phyloP scores from a whole-genome alignment of 225 moss, liverwort and hornwort genomes.

The Neckera pumila region DNA sequence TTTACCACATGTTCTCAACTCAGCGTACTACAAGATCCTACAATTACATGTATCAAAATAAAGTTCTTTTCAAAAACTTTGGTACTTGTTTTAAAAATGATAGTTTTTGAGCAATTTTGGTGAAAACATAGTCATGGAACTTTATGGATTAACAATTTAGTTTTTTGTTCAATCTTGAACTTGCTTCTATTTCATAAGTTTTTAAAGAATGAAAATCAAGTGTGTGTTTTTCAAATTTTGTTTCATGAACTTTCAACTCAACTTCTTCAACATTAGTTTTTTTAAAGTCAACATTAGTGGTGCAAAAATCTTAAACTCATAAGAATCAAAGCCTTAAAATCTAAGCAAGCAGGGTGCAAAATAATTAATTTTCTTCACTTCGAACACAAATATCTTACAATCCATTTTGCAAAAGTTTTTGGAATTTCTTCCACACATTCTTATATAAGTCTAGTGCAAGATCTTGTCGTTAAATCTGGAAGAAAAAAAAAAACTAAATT shows the following conservation, averaged over 20 bases:
- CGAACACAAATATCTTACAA: background rate
- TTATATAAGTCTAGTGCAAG: too few relatives aligned
- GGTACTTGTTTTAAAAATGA: too few relatives aligned
- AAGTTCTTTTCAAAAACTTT: too few relatives aligned
- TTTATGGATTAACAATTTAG: background rate
- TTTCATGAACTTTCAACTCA: background rate
- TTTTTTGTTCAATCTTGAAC: background rate
- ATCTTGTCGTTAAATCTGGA: too few relatives aligned
- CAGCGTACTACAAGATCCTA: too few relatives aligned
- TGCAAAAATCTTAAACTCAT: background rate
- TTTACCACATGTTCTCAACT: too few relatives aligned
- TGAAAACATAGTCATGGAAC: too few relatives aligned
- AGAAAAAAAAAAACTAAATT: too few relatives aligned
- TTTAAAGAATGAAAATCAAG: background rate
- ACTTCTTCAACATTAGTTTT: background rate
- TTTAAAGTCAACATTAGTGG: too few relatives aligned
- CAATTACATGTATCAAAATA: too few relatives aligned
- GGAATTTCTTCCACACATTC: background rate
- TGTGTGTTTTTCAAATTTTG: background rate
- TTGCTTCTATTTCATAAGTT: background rate
- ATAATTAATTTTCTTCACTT: background rate
- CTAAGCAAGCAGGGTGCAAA: too few relatives aligned
- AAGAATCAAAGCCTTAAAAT: background rate
- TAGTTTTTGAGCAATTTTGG: too few relatives aligned
- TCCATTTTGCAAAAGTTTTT: rapidly evolving